phyloP scores from a whole-genome alignment of 2,329 filamentous ascomycete genomes.

The Nemania diffusa region DNA sequence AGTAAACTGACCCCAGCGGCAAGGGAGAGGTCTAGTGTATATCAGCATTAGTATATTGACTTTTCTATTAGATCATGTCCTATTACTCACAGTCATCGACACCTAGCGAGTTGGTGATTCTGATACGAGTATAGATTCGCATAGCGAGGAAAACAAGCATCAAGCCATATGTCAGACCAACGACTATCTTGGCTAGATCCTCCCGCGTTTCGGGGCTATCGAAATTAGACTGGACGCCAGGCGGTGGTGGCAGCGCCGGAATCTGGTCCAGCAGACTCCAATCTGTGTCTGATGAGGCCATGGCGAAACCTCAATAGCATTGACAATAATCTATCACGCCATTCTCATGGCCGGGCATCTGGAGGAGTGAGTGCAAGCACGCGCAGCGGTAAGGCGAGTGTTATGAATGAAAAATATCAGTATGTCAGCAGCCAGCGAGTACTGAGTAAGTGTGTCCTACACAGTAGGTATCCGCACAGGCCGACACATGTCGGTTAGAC shows the following conservation, averaged over 20 bases:
- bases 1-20: constrained; percentile 36
- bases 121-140: constrained; percentile 38
- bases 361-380: not conserved
- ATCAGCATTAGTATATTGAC: constrained; percentile 24
- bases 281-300: constrained; percentile 14
- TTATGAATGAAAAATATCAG: not conserved
- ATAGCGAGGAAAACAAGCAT: constrained; percentile 39
- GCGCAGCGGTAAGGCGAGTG: not conserved
- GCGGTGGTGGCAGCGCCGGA: constrained; percentile 34
- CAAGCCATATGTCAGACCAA: constrained; percentile 33
- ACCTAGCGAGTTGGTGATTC: constrained; percentile 29
- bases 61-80: not conserved
- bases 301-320: not conserved
- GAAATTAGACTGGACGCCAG: constrained; percentile 36
- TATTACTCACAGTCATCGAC: constrained; percentile 38
- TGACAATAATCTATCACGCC: not conserved
- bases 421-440: constrained; percentile 5
- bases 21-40: constrained; percentile 34
- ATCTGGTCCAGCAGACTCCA: constrained; percentile 26
- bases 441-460: not conserved
- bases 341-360: not conserved
- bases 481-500: not conserved
- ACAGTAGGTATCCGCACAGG: not conserved
- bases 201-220: constrained; percentile 30
- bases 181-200: constrained; percentile 28